phyloP scores from a whole-genome alignment of 352 stramenopile species.

The Globisporangium orthogonon region DNA sequence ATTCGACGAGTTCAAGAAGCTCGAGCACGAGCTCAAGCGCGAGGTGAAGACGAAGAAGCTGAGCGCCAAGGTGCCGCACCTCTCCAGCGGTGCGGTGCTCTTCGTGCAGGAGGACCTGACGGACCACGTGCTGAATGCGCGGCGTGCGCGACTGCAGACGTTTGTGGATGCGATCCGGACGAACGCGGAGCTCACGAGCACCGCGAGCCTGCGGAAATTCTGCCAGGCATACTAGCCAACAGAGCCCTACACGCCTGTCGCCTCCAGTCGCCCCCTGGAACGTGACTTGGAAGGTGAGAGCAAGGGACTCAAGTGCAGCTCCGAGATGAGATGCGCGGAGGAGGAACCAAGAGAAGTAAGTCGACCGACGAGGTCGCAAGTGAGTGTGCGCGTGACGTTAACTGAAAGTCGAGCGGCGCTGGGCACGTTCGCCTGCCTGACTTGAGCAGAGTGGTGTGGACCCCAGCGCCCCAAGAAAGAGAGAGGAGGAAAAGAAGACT shows the following conservation, averaged over 20 bases:
- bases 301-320: no score
- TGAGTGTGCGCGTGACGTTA: not conserved
- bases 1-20: slow-evolving; percentile 69
- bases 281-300: no score
- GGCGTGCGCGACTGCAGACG: slow-evolving; percentile 44
- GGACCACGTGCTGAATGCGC: slow-evolving; percentile 57
- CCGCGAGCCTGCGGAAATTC: slow-evolving; percentile 60
- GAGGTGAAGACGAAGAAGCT: slow-evolving; percentile 58
- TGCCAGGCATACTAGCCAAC: slow-evolving; percentile 61
- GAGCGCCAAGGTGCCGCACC: slow-evolving; percentile 44
- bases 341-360: not conserved
- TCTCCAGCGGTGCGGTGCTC: slow-evolving; percentile 56
- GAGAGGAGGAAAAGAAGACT: not conserved
- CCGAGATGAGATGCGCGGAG: not conserved
- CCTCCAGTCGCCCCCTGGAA: no score
- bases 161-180: slow-evolving; percentile 51
- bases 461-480: not conserved
- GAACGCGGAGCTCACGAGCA: slow-evolving; percentile 36
- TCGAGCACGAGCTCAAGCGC: slow-evolving; percentile 60
- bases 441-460: no score
- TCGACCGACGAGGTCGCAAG: not conserved
- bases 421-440: no score
- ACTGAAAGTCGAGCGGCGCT: not conserved
- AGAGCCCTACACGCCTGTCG: no score
- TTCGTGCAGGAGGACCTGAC: slow-evolving; percentile 68